These are phyloP conservation scores for sorghum (Sorghum bicolor) DNA, from an alignment of 176 grass and related monocot genomes.

Conservation along the genomic window DNA sequence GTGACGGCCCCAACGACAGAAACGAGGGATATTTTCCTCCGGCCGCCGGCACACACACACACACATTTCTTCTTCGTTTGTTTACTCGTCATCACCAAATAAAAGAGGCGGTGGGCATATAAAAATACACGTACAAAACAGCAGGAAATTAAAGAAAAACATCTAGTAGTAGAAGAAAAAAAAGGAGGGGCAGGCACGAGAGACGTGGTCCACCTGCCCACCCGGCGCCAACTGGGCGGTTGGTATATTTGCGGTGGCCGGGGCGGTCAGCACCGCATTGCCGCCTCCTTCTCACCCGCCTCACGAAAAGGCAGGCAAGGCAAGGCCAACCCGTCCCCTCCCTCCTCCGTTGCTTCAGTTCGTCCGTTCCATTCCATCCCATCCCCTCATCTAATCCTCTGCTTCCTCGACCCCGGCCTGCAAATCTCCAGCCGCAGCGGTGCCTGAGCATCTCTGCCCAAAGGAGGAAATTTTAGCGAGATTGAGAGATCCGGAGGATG, in stretches of 20 bases:
- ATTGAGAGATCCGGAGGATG: background rate
- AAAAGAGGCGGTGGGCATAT: background rate
- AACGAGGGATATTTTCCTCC: background rate
- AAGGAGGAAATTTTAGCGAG: background rate
- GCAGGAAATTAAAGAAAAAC: background rate
- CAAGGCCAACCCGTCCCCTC: background rate
- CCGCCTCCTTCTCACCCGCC: background rate
- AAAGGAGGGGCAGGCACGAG: background rate
- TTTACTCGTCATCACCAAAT: background rate
- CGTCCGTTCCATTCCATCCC: background rate
- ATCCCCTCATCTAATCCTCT: background rate
- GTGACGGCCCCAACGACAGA: background rate
- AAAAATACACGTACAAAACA: background rate
- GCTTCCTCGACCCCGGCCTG: background rate
- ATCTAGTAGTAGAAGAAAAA: background rate
- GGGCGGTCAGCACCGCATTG: constrained; percentile 35
- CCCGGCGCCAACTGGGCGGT: constrained; percentile 20
- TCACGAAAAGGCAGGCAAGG: constrained; percentile 23
- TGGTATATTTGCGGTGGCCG: constrained; percentile 40
- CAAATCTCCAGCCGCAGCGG: no score
- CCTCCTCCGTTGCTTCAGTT: background rate
- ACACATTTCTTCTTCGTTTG: background rate
- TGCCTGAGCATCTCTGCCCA: background rate
- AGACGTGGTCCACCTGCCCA: constrained; percentile 44
- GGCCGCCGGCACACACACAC: no score